Evolutionary conservation across 805 yeast species (phyloP).

Genomic region (Candida sanyiensis): DNA sequence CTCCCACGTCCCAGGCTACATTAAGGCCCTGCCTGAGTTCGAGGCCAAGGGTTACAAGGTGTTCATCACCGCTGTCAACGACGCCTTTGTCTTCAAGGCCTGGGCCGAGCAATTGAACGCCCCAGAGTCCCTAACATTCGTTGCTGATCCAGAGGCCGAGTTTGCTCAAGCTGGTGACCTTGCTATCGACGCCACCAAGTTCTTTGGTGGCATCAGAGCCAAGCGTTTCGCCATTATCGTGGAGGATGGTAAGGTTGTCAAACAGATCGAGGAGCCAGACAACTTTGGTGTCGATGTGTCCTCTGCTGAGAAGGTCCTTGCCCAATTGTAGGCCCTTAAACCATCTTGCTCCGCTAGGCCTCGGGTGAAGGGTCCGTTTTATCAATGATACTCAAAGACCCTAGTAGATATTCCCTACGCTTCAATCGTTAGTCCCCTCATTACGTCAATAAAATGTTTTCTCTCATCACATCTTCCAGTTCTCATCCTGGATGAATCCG

Average conservation of each 20-base stretch:
- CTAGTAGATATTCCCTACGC: too few relatives aligned
- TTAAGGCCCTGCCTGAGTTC: constrained; percentile 46
- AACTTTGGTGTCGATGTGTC: constrained; percentile 58
- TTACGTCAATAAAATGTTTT: background rate
- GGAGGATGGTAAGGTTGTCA: constrained; percentile 65
- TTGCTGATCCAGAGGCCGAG: constrained; percentile 78
- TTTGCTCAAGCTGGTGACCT: constrained; percentile 62
- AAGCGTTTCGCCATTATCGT: constrained; percentile 73
- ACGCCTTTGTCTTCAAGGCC: constrained; percentile 77
- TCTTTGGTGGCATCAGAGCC: constrained; percentile 73
- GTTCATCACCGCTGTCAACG: constrained; percentile 75
- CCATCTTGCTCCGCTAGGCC: too few relatives aligned
- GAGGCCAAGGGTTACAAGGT: constrained; percentile 63
- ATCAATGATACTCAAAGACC: too few relatives aligned
- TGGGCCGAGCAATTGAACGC: constrained; percentile 54
- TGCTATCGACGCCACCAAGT: constrained; percentile 65
- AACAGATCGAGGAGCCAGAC: constrained; percentile 76
- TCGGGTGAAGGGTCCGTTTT: too few relatives aligned
- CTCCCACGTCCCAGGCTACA: constrained; percentile 68
- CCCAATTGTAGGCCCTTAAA: constrained; percentile 14
- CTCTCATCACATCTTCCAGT: constrained; percentile 42
- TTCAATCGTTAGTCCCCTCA: too few relatives aligned
- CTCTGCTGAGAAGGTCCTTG: constrained; percentile 35
- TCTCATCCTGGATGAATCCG: constrained; percentile 82
- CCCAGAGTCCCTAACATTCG: constrained; percentile 38